phyloP scores from a whole-genome alignment of 2,329 filamentous ascomycete genomes.

The Xylaria digitata region DNA sequence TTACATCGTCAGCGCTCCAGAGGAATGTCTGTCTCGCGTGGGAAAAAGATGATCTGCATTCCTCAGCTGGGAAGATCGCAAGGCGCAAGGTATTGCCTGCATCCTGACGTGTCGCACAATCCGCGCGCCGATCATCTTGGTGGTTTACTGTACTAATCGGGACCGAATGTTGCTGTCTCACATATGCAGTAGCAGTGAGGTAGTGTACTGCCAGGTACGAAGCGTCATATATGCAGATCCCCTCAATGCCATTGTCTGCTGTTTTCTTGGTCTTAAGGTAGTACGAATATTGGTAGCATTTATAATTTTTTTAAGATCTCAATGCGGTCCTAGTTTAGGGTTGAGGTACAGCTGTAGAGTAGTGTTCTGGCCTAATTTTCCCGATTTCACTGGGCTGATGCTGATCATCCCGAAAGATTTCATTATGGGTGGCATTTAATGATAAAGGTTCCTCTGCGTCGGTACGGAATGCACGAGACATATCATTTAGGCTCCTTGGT shows the following conservation, averaged over 20 bases:
- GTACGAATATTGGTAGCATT: background rate
- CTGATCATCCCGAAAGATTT: slow-evolving; percentile 7
- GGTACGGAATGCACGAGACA: slow-evolving; percentile 5
- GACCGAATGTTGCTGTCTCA: slow-evolving; percentile 8
- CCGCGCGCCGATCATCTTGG: slow-evolving; percentile 10
- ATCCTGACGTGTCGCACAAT: background rate
- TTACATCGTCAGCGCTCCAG: slow-evolving; percentile 22
- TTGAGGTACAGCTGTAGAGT: background rate
- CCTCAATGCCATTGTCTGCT: background rate
- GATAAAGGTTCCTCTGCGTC: slow-evolving; percentile 29
- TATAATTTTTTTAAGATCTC: too few relatives aligned
- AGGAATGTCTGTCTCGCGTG: slow-evolving; percentile 18
- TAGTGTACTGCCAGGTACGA: background rate
- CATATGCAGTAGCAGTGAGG: background rate
- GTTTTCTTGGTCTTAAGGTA: background rate
- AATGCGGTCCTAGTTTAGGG: background rate
- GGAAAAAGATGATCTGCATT: slow-evolving; percentile 18
- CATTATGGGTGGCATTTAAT: slow-evolving; percentile 14
- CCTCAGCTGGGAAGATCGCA: slow-evolving; percentile 30
- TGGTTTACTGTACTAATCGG: slow-evolving; percentile 26
- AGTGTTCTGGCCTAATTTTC: too few relatives aligned
- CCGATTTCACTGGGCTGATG: slow-evolving; percentile 13
- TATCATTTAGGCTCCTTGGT: too few relatives aligned
- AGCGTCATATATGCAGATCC: background rate
- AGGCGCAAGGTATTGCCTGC: slow-evolving; percentile 10